These are phyloP conservation scores for Alopecurus myosuroides DNA, from an alignment of 176 grass and related monocot genomes.

Conservation along the genomic window DNA sequence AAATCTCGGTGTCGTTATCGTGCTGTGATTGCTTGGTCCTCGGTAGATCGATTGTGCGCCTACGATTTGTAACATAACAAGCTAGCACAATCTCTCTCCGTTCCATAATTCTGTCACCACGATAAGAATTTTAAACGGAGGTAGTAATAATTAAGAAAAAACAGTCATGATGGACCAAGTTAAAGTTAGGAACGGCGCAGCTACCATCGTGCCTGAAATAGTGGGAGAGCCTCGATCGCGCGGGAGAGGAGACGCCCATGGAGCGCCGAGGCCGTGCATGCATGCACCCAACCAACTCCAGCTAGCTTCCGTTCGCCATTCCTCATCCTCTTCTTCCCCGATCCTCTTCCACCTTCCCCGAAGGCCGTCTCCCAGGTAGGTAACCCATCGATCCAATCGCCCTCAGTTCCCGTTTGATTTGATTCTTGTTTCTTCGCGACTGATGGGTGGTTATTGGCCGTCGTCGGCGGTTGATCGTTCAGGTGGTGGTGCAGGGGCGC, in stretches of 20 bases:
- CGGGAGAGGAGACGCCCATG: background rate
- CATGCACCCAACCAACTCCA: conserved; percentile 29
- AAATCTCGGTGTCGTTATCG: too few relatives aligned
- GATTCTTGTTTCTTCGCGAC: background rate
- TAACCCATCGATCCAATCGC: background rate
- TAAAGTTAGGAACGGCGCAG: conserved; percentile 26
- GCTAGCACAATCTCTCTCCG: too few relatives aligned
- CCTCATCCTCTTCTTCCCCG: background rate
- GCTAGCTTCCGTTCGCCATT: background rate
- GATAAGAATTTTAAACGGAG: too few relatives aligned
- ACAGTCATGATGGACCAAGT: background rate
- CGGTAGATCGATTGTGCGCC: too few relatives aligned
- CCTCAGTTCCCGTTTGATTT: background rate
- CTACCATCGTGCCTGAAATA: conserved; percentile 40
- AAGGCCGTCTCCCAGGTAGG: conserved; percentile 25
- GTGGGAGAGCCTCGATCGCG: conserved; percentile 3
- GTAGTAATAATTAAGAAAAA: background rate
- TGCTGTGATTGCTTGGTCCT: too few relatives aligned
- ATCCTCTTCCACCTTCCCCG: background rate
- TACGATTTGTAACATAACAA: too few relatives aligned
- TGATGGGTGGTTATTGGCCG: too few relatives aligned
- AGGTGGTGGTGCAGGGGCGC: background rate
- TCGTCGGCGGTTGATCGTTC: background rate
- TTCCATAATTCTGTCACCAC: too few relatives aligned
- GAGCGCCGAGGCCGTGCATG: background rate